These are phyloP conservation scores for Trichopus zeylanicus DNA, from an alignment of 116 monocot genomes.

Conservation along the genomic window DNA sequence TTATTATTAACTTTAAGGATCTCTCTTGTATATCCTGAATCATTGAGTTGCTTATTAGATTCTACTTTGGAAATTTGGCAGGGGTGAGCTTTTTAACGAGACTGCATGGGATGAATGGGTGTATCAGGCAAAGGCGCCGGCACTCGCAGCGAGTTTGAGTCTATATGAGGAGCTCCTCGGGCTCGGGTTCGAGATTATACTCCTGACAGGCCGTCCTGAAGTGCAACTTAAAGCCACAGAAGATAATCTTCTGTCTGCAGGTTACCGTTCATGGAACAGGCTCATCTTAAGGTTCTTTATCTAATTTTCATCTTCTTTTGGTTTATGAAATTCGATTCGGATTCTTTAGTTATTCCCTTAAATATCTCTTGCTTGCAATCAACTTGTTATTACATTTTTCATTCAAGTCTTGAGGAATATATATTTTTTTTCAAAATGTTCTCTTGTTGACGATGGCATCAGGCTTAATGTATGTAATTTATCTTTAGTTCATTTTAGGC, in stretches of 20 bases:
- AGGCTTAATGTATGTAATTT: too few relatives aligned
- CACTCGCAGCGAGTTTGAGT: conserved; percentile 40
- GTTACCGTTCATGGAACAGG: conserved; percentile 46
- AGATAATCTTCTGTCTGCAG: conserved; percentile 39
- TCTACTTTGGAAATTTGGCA: conserved; percentile 17
- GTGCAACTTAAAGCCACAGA: conserved; percentile 37
- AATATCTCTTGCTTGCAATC: neutral
- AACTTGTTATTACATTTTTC: too few relatives aligned
- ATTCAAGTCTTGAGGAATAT: too few relatives aligned
- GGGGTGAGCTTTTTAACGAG: conserved; percentile 42
- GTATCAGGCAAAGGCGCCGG: conserved; percentile 32
- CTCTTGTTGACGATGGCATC: too few relatives aligned
- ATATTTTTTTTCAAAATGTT: too few relatives aligned
- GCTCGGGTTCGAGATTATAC: conserved; percentile 40
- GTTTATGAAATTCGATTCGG: neutral
- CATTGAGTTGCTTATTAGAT: too few relatives aligned
- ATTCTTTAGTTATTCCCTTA: neutral
- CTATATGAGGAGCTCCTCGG: conserved; percentile 38
- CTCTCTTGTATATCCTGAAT: too few relatives aligned
- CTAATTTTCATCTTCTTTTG: neutral
- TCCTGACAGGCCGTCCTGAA: conserved; percentile 57
- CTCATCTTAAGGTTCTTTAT: conserved; percentile 51
- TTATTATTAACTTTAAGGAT: too few relatives aligned
- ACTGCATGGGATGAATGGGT: conserved; percentile 63
- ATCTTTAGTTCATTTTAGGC: too few relatives aligned